phyloP scores from a whole-genome alignment of 495 filamentous ascomycete genomes.

The Xylaria nigripes region DNA sequence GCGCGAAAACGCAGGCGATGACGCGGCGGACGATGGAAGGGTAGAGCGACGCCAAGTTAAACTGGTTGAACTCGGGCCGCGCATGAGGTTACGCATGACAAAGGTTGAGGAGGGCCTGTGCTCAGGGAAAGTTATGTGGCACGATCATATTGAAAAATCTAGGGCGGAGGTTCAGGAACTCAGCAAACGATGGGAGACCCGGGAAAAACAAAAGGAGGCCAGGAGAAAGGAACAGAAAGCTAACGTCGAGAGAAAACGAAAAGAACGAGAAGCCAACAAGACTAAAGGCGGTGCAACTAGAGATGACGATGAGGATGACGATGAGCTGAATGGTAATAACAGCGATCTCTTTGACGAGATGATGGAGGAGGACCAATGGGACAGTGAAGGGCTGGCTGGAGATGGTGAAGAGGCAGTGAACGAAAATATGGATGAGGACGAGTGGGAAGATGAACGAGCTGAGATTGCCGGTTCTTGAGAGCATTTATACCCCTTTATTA shows the following conservation, averaged over 20 bases:
- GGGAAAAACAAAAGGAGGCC: constrained; percentile 70
- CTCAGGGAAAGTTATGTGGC: constrained; percentile 91
- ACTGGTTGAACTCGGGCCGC: constrained; percentile 82
- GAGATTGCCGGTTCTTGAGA: constrained; percentile 29
- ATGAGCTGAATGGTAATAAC: constrained; percentile 47
- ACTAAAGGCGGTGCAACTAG: constrained; percentile 42
- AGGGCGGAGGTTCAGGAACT: constrained; percentile 64
- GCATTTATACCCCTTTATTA: constrained; percentile 3
- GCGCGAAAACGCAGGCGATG: constrained; percentile 28
- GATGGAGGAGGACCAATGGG: constrained; percentile 48
- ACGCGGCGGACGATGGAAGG: constrained; percentile 21
- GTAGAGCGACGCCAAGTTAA: constrained; percentile 83
- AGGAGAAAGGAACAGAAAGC: constrained; percentile 73
- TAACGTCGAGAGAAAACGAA: constrained; percentile 79
- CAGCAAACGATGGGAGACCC: constrained; percentile 71
- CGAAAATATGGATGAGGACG: constrained; percentile 44
- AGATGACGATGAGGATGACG: constrained; percentile 55
- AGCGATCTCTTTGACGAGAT: constrained; percentile 45
- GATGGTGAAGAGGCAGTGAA: constrained; percentile 54
- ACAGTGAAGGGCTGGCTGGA: constrained; percentile 46
- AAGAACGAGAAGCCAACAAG: constrained; percentile 38
- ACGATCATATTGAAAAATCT: constrained; percentile 82
- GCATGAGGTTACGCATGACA: constrained; percentile 79
- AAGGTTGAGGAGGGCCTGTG: constrained; percentile 97
- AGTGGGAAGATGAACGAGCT: constrained; percentile 47